Percentiles rank a stretch among this genome's conserved stretches.
Conservation (phyloP, 2,329 filamentous ascomycete genomes). For the Bipolaris cookei region DNA sequence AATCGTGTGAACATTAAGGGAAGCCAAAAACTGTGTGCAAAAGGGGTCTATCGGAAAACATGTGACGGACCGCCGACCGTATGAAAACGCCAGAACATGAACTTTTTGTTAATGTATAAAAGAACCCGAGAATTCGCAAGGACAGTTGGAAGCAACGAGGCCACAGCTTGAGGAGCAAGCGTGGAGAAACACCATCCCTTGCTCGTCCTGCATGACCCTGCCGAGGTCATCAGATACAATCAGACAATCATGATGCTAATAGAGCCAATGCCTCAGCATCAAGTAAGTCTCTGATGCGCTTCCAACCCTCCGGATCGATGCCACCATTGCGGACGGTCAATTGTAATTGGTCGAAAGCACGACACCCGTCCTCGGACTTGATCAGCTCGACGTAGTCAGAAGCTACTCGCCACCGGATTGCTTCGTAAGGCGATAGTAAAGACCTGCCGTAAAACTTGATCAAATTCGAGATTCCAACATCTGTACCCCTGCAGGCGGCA, state of each 20-base stretch:
- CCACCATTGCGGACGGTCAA: conserved; percentile 61
- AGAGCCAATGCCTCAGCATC: conserved; percentile 59
- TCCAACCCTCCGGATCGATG: conserved; percentile 63
- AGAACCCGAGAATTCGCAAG: conserved; percentile 25
- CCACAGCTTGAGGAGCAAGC: conserved; percentile 7
- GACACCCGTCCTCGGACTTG: conserved; percentile 52
- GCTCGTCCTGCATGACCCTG: neutral
- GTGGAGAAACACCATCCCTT: neutral
- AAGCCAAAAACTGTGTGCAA: conserved; percentile 28
- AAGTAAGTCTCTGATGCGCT: conserved; percentile 61
- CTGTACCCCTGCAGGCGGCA: conserved; percentile 57
- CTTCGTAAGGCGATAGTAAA: conserved; percentile 56
- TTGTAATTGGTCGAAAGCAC: conserved; percentile 60
- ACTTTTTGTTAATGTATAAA: conserved; percentile 40
- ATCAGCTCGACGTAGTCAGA: conserved; percentile 63
- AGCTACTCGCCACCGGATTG: conserved; percentile 61
- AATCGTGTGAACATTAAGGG: conserved; percentile 35
- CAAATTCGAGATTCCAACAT: conserved; percentile 66
- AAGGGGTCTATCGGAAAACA: conserved; percentile 30
- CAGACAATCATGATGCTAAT: conserved; percentile 51
- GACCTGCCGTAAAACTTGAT: conserved; percentile 69
- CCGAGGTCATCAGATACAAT: neutral
- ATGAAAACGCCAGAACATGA: conserved; percentile 41
- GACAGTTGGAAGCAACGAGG: conserved; percentile 30
- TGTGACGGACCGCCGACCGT: conserved; percentile 32